Conservation (phyloP, 164 flowering plant genomes). For the Cinnamomum micranthum region DNA sequence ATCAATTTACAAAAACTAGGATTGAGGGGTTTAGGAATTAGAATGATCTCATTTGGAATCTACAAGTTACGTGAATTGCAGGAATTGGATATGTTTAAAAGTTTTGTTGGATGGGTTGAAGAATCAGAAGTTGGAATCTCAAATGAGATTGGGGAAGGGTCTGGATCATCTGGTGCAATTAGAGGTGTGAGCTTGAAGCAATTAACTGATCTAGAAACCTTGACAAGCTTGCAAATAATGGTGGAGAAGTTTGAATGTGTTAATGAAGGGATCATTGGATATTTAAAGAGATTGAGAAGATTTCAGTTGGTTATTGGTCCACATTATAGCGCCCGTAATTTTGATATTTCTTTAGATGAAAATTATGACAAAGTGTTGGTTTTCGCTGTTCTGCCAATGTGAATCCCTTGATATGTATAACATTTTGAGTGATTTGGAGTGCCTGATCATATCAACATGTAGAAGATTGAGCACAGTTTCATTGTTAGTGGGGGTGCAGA, state of each 20-base stretch:
- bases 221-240: slow-evolving; percentile 8
- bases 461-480: background rate
- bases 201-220: background rate
- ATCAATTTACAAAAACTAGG: background rate
- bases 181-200: background rate
- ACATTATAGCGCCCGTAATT: background rate
- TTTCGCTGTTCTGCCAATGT: background rate
- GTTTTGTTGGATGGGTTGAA: background rate
- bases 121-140: background rate
- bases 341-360: background rate
- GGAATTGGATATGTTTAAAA: background rate
- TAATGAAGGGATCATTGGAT: background rate
- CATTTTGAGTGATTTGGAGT: slow-evolving; percentile 6
- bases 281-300: slow-evolving; percentile 4
- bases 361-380: slow-evolving; percentile 3
- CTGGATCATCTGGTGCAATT: background rate
- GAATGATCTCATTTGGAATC: background rate
- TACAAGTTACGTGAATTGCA: background rate
- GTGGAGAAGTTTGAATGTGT: slow-evolving; percentile 6
- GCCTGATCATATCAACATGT: background rate
- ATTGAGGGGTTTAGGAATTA: background rate
- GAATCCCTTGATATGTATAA: background rate
- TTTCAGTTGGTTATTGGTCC: slow-evolving; percentile 1
- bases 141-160: background rate
- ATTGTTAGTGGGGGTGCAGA: background rate